Conservation (phyloP, 1,284 basidiomycete genomes). For the Pyrrhoderma lamaoense region DNA sequence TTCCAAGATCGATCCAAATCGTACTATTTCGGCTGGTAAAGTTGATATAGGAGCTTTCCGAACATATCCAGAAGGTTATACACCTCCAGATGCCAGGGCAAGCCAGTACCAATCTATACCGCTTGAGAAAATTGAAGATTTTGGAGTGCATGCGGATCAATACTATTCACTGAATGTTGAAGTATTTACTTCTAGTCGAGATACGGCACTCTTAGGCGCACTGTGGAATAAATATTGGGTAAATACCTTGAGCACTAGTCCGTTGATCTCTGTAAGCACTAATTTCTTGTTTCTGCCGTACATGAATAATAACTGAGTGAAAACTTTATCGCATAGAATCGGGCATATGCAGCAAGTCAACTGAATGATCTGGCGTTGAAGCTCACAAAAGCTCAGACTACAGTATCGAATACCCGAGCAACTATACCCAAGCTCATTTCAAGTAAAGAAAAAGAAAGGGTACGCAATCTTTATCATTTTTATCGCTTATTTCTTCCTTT, state of each 20-base stretch:
- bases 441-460: constrained; percentile 30
- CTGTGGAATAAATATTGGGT: constrained; percentile 99
- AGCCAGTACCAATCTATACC: constrained; percentile 94
- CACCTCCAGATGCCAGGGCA: constrained; percentile 59
- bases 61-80: constrained; percentile 91
- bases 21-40: constrained; percentile 94
- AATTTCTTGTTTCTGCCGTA: neutral
- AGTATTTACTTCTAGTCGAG: constrained; percentile 88
- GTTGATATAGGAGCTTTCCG: constrained; percentile 98
- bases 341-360: constrained; percentile 86
- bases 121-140: constrained; percentile 92
- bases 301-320: constrained; percentile 16
- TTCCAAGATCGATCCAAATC: constrained; percentile 88
- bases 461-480: constrained; percentile 25
- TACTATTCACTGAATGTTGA: constrained; percentile 94
- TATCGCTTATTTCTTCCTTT: neutral
- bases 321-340: constrained; percentile 61
- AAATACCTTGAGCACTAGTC: constrained; percentile 87
- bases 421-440: constrained; percentile 40
- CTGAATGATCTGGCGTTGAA: constrained; percentile 86
- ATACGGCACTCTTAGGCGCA: constrained; percentile 79
- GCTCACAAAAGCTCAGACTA: constrained; percentile 55
- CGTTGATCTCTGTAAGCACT: constrained; percentile 76
- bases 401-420: constrained; percentile 50
- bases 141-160: constrained; percentile 95